A percentile compares a stretch with the other conserved stretches of the same genome.
Conservation (phyloP, 1,284 basidiomycete genomes). For the Pseudozyma thailandica region DNA sequence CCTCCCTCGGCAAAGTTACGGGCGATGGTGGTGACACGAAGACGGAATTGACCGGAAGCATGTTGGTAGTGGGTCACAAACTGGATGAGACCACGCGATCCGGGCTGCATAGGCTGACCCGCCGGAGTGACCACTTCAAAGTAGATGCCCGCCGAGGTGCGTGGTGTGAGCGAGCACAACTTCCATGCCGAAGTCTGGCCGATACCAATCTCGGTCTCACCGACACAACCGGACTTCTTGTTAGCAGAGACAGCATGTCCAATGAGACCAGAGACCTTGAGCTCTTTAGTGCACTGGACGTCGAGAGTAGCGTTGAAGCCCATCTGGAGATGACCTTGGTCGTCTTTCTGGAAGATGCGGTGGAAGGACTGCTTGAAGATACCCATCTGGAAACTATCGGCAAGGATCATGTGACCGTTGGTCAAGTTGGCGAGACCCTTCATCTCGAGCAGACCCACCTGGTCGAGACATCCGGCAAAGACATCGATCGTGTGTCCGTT, state of each 20-base stretch:
- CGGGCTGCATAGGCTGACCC: slow-evolving; percentile 89
- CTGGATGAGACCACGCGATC: slow-evolving; percentile 93
- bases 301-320: slow-evolving; percentile 99
- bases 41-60: slow-evolving; percentile 88
- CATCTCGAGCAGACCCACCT: slow-evolving; percentile 98
- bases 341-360: slow-evolving; percentile 91
- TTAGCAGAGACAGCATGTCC: slow-evolving; percentile 96
- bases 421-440: slow-evolving; percentile 93
- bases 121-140: slow-evolving; percentile 99
- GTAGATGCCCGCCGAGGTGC: slow-evolving; percentile 90
- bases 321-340: slow-evolving; percentile 91
- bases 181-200: slow-evolving; percentile 99
- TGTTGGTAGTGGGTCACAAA: slow-evolving; percentile 99
- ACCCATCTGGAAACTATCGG: slow-evolving; percentile 96
- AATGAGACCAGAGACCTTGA: slow-evolving; percentile 97
- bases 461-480: slow-evolving; percentile 96
- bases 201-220: slow-evolving; percentile 99
- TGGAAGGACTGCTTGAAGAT: slow-evolving; percentile 99
- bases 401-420: slow-evolving; percentile 94
- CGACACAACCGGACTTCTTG: slow-evolving; percentile 95
- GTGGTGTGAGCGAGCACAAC: slow-evolving; percentile 88
- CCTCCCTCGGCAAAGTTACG: slow-evolving; percentile 97
- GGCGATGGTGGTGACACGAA: slow-evolving; percentile 96
- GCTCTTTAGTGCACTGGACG: slow-evolving; percentile 97
- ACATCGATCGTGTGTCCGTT: slow-evolving; percentile 96